Evolutionary conservation across 768 basidiomycete species (phyloP).

Genomic region (Suillus placidus): DNA sequence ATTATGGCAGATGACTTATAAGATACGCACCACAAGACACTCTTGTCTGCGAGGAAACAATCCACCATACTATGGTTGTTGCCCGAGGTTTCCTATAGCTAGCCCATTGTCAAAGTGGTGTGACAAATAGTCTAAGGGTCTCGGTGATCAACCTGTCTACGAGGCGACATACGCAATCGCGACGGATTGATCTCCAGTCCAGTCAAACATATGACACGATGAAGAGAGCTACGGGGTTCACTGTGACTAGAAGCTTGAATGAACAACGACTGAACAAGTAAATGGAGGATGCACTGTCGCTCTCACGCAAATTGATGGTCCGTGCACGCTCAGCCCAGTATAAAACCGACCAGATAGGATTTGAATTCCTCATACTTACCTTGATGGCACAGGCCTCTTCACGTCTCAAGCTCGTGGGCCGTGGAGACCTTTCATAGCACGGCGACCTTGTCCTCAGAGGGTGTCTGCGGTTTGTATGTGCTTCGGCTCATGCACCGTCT

Average conservation of each 20-base stretch:
- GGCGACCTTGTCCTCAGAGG: slow-evolving; percentile 58
- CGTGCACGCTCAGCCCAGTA: slow-evolving; percentile 22
- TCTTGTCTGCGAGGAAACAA: not conserved
- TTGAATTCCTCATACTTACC: slow-evolving; percentile 52
- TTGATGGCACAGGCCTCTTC: slow-evolving; percentile 65
- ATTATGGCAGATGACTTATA: not conserved
- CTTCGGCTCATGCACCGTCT: slow-evolving; percentile 77
- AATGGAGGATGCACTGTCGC: not conserved
- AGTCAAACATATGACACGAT: not conserved
- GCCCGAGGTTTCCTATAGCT: not conserved
- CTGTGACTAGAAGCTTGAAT: too few relatives aligned
- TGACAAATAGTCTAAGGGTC: not conserved
- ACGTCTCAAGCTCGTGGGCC: slow-evolving; percentile 57
- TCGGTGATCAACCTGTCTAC: not conserved
- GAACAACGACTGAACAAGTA: not conserved
- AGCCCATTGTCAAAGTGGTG: not conserved
- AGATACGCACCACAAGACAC: not conserved
- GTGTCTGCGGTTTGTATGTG: slow-evolving; percentile 46
- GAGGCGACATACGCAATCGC: not conserved
- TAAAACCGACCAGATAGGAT: slow-evolving; percentile 13
- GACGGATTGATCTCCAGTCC: not conserved
- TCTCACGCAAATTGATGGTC: slow-evolving; percentile 21
- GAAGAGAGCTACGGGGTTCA: not conserved
- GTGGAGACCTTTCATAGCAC: slow-evolving; percentile 56
- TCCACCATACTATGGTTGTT: not conserved